These are phyloP conservation scores for Chrysosporium queenslandicum DNA, from an alignment of 2,329 filamentous ascomycete genomes.

Conservation along the genomic window DNA sequence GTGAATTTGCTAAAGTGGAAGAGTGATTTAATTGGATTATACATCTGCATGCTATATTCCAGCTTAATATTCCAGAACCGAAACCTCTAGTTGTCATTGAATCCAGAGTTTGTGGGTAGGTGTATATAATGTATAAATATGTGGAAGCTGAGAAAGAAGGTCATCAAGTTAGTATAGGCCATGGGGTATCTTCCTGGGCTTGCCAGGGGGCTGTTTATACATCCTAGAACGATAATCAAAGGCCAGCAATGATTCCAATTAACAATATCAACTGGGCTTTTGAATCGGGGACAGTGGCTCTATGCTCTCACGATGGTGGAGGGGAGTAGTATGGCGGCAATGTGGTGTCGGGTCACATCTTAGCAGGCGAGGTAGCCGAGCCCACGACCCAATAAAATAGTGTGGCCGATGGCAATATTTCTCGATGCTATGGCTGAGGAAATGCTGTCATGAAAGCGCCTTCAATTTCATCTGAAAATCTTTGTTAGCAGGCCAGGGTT, in stretches of 20 bases:
- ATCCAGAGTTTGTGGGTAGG: neutral
- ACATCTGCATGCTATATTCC: neutral
- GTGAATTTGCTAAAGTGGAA: too few relatives aligned
- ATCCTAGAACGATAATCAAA: neutral
- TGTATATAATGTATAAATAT: too few relatives aligned
- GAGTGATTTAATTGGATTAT: too few relatives aligned
- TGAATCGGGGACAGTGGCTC: neutral
- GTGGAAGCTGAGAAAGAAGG: neutral
- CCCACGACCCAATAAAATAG: neutral
- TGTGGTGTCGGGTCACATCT: neutral
- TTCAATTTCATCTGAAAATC: conserved; percentile 33
- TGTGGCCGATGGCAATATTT: neutral
- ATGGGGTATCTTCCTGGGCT: neutral
- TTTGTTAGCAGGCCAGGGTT: neutral
- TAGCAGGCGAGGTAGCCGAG: neutral
- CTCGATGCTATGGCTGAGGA: conserved; percentile 20
- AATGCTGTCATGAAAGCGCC: conserved; percentile 37
- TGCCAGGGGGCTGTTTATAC: neutral
- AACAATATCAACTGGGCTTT: neutral
- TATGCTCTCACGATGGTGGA: neutral
- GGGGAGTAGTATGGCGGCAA: neutral
- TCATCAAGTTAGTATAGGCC: neutral
- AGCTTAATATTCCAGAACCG: neutral
- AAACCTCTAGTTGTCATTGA: too few relatives aligned
- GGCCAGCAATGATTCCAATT: neutral